Evolutionary conservation across 2,329 filamentous ascomycete genomes (phyloP), one percentile per base, ranked within the genome.

Genomic region (Fusarium humuli): DNA sequence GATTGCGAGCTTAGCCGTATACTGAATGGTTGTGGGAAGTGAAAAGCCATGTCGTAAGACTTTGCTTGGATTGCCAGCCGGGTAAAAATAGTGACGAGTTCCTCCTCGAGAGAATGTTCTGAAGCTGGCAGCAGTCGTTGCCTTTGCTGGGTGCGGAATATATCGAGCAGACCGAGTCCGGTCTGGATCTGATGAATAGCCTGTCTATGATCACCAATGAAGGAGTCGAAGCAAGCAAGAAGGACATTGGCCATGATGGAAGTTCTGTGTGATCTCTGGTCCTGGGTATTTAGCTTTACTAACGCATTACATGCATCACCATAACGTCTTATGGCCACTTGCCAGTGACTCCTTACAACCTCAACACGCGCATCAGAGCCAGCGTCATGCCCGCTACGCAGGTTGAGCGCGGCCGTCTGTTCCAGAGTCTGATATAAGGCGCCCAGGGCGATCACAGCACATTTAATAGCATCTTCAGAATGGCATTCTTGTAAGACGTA

Each of bases 21-120:
- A 9, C 90, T 87, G 59, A 85, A 89, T 1, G 88, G 88, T 30
- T 88, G 83, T 2, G 88, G 88, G 63, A 90, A 90, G 75, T 91
- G 88, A 73, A 90, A 91, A 32, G 88, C 88, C 87, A 90, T 88
- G 72, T 90, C 88, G 74, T 91, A 91, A 1, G 88, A 90, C 74
- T 90, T 91, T 45, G 88, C 88, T 75, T 90, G 88, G 45, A 90
- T 88, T 4, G 87, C 88, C 4, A 90, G 81, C 7, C 88, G 84
- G 3, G 86, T 89, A 71, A 90, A 90, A 81, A 90, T 90, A 52
- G 88, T 86, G 8, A 88, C 82, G 27, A 91, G 81, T 72, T 90
- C 88, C 53, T 87, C 83, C 67, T 89, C 86, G 8, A 87, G 82
- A 1, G 85, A 81, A 57, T 86, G 85, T 55, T 83, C 84, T 16